Base-by-base conservation (phyloP, 164 flowering plant genomes). In the Nelumbo lutea region DNA sequence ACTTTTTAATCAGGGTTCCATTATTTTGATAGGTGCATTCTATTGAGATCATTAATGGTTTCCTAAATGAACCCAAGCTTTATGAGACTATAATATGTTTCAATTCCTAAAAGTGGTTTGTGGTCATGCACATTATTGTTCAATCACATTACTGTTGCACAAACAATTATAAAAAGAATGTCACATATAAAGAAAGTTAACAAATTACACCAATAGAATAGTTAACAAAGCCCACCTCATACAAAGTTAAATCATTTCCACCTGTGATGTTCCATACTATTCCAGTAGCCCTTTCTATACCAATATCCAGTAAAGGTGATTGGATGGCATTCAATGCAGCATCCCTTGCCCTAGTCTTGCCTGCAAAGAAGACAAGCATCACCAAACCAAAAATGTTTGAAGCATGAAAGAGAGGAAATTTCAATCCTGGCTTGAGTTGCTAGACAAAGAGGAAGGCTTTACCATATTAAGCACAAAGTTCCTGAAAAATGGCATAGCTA, bases 201-300 rank as follows among this genome's bases (percentile, higher is more conserved):
- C 2, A 14, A 14, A 9, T 59, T 2, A 59, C 8, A 11, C 11
- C 42, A 10, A 3, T 7, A 66, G 68, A 73, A 10, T 40, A 51
- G 41, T n/a, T 72, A 64, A 41, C 50, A 14, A 66, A 3, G 48
- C n/a, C 3, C 66, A 88, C 97, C 95, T 91, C 97, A 70, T 67
- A 85, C 62, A 91, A 76, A 60, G 93, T 91, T 65, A 91, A 71
- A 81, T 91, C 95, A 79, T 71, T 91, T 77, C 97, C 95, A 61
- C 97, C 95, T 67, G 97, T 91, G 40, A 91, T 91, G 75, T 89
- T 89, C 97, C 97, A 91, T 9, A 89, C 95, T 70, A 91, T 89
- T 60, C 95, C 95, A 72, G 97, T 89, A 53, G 97, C 97, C 72
- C 97, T 85, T 78, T 91, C 95, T 50, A 91, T 91, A 15, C 95